Conservation (phyloP, 345 rosid species). For the Carallia brachiata region DNA sequence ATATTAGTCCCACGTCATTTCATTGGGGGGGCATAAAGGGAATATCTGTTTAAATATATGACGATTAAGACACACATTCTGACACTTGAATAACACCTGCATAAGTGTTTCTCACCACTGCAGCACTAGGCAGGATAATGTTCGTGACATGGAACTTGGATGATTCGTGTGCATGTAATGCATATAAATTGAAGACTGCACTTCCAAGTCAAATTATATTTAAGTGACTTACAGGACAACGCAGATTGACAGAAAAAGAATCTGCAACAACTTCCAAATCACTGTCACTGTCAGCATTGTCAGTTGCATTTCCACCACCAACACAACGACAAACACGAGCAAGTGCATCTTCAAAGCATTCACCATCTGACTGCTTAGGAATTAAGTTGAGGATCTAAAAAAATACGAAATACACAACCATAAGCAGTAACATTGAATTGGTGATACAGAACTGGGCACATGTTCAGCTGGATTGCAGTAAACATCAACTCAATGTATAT, state of each 20-base stretch:
- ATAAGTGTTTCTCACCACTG: no score
- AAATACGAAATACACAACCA: conserved; percentile 1
- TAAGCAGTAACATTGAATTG: background rate
- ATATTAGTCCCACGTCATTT: no score
- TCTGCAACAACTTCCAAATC: conserved; percentile 98
- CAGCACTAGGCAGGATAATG: no score
- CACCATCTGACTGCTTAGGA: conserved; percentile 86
- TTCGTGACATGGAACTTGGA: no score
- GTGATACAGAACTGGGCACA: background rate
- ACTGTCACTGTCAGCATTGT: conserved; percentile 91
- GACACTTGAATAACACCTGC: no score
- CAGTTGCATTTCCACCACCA: conserved; percentile 82
- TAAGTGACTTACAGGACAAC: conserved; percentile 83
- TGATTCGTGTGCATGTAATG: no score
- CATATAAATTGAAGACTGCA: no score
- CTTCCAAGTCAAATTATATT: background rate
- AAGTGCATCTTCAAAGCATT: conserved; percentile 77
- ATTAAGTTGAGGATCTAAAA: conserved; percentile 74
- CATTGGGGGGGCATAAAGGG: no score
- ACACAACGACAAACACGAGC: conserved; percentile 88
- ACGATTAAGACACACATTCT: no score
- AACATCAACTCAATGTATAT: no score
- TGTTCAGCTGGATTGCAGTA: no score
- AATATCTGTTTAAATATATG: no score
- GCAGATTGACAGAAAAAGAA: conserved; percentile 67